phyloP scores from a whole-genome alignment of 1,284 basidiomycete genomes.

The Anthracocystis walkeri region DNA sequence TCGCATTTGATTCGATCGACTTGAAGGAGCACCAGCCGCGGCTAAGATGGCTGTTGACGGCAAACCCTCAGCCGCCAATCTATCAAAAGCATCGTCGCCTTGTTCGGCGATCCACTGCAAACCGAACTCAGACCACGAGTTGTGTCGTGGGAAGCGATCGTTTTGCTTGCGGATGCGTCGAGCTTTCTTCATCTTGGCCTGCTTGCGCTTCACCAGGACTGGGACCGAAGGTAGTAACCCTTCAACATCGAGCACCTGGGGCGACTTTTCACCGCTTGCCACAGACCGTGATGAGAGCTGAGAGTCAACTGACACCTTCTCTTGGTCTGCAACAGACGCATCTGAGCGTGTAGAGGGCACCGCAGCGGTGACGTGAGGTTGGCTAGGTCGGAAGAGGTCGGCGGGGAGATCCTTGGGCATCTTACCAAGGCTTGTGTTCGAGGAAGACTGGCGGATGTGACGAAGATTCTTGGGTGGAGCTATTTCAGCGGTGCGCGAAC shows the following conservation, averaged over 20 bases:
- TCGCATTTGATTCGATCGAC: slow-evolving; percentile 10
- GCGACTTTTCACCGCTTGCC: not conserved
- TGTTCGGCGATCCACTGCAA: slow-evolving; percentile 39
- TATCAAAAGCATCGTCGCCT: slow-evolving; percentile 26
- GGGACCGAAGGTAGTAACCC: not conserved
- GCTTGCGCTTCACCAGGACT: slow-evolving; percentile 14
- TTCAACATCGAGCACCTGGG: not conserved
- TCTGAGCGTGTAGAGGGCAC: not conserved
- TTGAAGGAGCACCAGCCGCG: slow-evolving; percentile 21
- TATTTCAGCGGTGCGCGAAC: slow-evolving; percentile 26
- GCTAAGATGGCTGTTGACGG: slow-evolving; percentile 24
- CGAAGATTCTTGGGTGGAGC: slow-evolving; percentile 39
- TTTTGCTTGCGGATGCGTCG: slow-evolving; percentile 35
- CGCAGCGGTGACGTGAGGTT: not conserved
- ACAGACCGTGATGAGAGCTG: not conserved
- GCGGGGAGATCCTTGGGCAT: slow-evolving; percentile 15
- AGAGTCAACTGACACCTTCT: slow-evolving; percentile 14
- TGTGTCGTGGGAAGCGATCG: slow-evolving; percentile 39
- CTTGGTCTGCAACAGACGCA: slow-evolving; percentile 6
- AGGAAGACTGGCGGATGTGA: slow-evolving; percentile 37
- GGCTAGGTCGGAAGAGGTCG: slow-evolving; percentile 18
- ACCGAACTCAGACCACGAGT: slow-evolving; percentile 36
- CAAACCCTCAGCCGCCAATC: slow-evolving; percentile 24
- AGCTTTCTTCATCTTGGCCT: slow-evolving; percentile 42
- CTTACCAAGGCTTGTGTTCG: slow-evolving; percentile 22